Evolutionary conservation across 2,329 filamentous ascomycete genomes (phyloP), one percentile per base, ranked within the genome.

Genomic region (Penicillium sp.): DNA sequence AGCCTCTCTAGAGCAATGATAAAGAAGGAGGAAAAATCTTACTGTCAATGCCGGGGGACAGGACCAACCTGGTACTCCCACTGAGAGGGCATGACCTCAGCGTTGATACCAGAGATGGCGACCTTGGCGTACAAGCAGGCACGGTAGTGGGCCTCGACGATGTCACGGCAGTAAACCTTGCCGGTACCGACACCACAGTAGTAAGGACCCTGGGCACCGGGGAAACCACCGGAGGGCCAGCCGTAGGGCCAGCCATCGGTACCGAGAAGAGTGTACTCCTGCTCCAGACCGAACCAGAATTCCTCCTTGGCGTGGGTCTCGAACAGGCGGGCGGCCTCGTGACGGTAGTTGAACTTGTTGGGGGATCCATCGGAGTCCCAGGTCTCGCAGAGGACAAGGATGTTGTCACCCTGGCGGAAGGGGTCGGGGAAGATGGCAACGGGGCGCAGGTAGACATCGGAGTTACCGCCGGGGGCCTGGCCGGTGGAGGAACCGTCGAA

Each of bases 51-150:
- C 92, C 93, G 54, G 82, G 82, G 78, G 80, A 91, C 96, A 63
- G 93, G 93, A 57, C 93, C 93, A 70, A 97, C 91, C 77, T 97
- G 93, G 87, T 91, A 97, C 78, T 98, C 93, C 93, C 93, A 98
- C 80, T 97, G 93, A 60, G 90, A 92, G 63, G 92, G 90, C 91
- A 97, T 96, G 73, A 99, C 95, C 85, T 99, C 95, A 66, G 95
- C 95, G 79, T 99, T 99, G 82, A 95, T 98, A 73, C 95, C 95
- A 26, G 93, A 96, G 79, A 99, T 98, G 77, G 93, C 88, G 80
- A 99, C 85, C 59, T 90, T 89, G 60, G 93, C 87, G 77, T 92
- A 96, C 78, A 98, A 76, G 84, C 87, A 96, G 66, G 89, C 88
- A 81, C 91, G 91, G 88, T 92, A 93, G 82, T 96, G 91, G 64